Percentiles rank a stretch among this genome's conserved stretches.
Conservation (phyloP, 1,284 basidiomycete genomes). For the Prillingera fragicola region DNA sequence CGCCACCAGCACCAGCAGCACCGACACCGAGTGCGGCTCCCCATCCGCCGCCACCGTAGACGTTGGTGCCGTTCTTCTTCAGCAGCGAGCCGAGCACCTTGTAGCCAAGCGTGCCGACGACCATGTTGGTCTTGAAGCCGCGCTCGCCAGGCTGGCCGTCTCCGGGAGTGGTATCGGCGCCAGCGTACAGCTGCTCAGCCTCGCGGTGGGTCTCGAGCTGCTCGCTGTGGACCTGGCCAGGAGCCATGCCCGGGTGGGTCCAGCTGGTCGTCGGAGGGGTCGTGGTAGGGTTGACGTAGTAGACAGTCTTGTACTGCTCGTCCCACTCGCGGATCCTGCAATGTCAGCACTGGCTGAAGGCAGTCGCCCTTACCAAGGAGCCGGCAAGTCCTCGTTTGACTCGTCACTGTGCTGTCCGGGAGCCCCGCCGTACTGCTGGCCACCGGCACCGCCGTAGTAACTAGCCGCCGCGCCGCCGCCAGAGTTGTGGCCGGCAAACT, state of each 20-base stretch:
- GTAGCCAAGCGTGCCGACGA: slow-evolving; percentile 11
- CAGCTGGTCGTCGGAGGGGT: slow-evolving; percentile 30
- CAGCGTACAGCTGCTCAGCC: slow-evolving; percentile 7
- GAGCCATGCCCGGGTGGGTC: slow-evolving; percentile 24
- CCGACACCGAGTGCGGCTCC: background rate
- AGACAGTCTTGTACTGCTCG: slow-evolving; percentile 28
- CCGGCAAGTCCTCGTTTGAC: slow-evolving; percentile 9
- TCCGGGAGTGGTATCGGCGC: slow-evolving; percentile 14
- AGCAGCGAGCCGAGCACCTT: slow-evolving; percentile 7
- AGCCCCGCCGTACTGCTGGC: background rate
- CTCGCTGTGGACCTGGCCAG: slow-evolving; percentile 27
- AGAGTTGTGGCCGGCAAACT: background rate
- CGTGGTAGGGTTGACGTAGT: slow-evolving; percentile 33
- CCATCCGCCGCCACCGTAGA: slow-evolving; percentile 1
- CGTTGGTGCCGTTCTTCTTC: slow-evolving; percentile 8
- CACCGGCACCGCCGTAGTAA: background rate
- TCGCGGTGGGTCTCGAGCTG: slow-evolving; percentile 18
- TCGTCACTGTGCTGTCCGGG: background rate
- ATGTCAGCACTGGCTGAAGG: background rate
- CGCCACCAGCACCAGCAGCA: slow-evolving; percentile 5
- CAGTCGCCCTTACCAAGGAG: slow-evolving; percentile 6
- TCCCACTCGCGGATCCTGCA: slow-evolving; percentile 35
- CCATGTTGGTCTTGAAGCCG: slow-evolving; percentile 9
- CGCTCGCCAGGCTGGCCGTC: slow-evolving; percentile 13
- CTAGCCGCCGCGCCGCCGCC: background rate